These are phyloP conservation scores for Leonotis leonurus DNA, from an alignment of 257 asterid species.

Conservation along the genomic window DNA sequence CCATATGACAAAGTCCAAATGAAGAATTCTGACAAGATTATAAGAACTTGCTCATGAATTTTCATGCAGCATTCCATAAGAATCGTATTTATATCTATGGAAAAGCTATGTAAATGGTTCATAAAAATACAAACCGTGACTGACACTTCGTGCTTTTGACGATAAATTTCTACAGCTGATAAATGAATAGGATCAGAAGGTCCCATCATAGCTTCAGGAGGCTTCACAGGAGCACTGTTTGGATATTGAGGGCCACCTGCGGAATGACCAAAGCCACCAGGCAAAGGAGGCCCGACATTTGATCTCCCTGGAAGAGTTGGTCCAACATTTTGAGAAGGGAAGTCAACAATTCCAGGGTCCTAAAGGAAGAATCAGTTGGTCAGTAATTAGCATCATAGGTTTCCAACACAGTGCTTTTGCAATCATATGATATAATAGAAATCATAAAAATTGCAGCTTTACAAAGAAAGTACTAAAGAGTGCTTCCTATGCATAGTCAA, in stretches of 20 bases:
- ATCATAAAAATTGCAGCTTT: background rate
- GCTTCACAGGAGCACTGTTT: conserved; percentile 48
- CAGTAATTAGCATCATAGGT: conserved; percentile 10
- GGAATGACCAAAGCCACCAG: conserved; percentile 47
- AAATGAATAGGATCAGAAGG: conserved; percentile 60
- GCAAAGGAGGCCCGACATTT: conserved; percentile 55
- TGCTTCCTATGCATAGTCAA: too few species aligned
- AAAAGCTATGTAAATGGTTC: background rate
- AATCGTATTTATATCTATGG: background rate
- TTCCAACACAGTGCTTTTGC: conserved; percentile 2
- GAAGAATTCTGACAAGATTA: background rate
- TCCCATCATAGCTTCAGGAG: conserved; percentile 56
- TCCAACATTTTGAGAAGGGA: conserved; percentile 44
- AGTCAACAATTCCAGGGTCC: conserved; percentile 67
- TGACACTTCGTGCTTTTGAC: conserved; percentile 88
- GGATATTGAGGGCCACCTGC: conserved; percentile 56
- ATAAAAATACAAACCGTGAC: conserved; percentile 72
- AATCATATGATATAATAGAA: background rate
- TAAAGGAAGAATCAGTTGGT: conserved; percentile 26
- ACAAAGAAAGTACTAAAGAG: background rate
- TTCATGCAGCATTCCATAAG: background rate
- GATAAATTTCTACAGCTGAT: conserved; percentile 66
- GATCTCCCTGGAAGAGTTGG: conserved; percentile 51
- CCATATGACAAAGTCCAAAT: too few species aligned
- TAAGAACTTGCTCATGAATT: background rate